These are phyloP conservation scores for Tetracladium marchalianum DNA, from an alignment of 495 filamentous ascomycete species.

Conservation along the genomic window DNA sequence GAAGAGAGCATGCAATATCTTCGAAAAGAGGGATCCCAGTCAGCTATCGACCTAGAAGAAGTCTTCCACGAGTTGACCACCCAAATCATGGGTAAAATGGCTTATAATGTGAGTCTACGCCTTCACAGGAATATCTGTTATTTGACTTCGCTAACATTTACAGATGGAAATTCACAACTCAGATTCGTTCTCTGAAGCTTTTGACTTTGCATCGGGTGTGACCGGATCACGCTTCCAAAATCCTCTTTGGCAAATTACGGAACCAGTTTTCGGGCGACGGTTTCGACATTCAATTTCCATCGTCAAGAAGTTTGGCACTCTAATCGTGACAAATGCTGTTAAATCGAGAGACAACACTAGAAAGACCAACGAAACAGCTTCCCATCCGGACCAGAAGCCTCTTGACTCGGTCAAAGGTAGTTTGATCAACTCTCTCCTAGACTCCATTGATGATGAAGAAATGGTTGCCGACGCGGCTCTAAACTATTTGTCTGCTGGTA, in stretches of 20 bases:
- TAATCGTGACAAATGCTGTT: conserved; percentile 40
- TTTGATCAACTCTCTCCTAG: conserved; percentile 46
- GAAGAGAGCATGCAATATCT: conserved; percentile 28
- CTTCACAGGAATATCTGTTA: not conserved
- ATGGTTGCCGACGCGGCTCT: conserved; percentile 48
- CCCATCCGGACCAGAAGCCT: conserved; percentile 1
- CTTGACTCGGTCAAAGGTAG: conserved; percentile 38
- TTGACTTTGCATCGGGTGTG: conserved; percentile 48
- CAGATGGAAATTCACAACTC: conserved; percentile 50
- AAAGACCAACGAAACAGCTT: conserved; percentile 5
- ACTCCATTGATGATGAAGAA: conserved; percentile 36
- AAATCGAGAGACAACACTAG: conserved; percentile 17
- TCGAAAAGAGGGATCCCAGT: conserved; percentile 10
- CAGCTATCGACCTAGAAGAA: conserved; percentile 38
- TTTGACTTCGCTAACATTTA: conserved; percentile 4
- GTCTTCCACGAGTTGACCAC: conserved; percentile 51
- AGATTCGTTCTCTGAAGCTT: conserved; percentile 44
- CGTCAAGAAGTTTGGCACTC: conserved; percentile 38
- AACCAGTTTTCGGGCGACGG: conserved; percentile 33
- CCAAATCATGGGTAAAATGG: conserved; percentile 49
- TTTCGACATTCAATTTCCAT: conserved; percentile 34
- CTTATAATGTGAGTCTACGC: conserved; percentile 37
- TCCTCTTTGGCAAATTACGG: conserved; percentile 46
- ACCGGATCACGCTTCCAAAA: conserved; percentile 53
- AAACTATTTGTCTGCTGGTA: conserved; percentile 47